These are phyloP conservation scores for Neurospora tetrasperma DNA, from an alignment of 495 filamentous ascomycete species.

Conservation along the genomic window DNA sequence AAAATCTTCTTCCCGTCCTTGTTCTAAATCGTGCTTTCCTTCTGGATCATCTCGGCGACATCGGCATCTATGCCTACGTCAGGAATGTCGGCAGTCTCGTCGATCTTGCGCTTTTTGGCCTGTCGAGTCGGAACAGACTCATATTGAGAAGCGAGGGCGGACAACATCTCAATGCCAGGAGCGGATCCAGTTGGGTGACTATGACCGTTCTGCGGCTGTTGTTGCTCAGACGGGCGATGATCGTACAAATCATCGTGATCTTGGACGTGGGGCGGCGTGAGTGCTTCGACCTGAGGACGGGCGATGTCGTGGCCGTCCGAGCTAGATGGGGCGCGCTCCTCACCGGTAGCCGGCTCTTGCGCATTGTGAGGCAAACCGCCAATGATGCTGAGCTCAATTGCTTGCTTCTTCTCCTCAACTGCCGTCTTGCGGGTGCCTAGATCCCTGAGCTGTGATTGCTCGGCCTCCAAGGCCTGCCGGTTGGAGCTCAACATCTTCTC, in stretches of 20 bases:
- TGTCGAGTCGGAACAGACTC: conserved; percentile 36
- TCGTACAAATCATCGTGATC: conserved; percentile 19
- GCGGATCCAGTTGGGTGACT: conserved; percentile 17
- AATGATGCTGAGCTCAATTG: conserved; percentile 86
- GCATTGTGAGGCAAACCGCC: conserved; percentile 52
- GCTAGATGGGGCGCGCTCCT: conserved; percentile 24
- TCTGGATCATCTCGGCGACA: conserved; percentile 67
- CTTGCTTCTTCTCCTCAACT: conserved; percentile 66
- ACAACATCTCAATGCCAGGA: conserved; percentile 40
- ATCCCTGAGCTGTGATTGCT: conserved; percentile 52
- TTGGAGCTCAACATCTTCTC: conserved; percentile 74
- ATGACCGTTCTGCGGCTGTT: conserved; percentile 19
- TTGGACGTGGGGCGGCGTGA: conserved; percentile 57
- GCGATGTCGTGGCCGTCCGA: conserved; percentile 38
- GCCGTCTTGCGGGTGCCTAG: conserved; percentile 49
- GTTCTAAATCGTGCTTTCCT: conserved; percentile 23
- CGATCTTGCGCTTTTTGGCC: conserved; percentile 70
- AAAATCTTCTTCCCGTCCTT: neutral
- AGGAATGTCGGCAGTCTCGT: conserved; percentile 52
- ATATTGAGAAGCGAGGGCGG: conserved; percentile 39
- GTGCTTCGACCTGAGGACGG: conserved; percentile 69
- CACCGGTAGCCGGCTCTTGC: conserved; percentile 30
- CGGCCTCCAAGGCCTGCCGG: conserved; percentile 53
- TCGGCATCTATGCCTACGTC: conserved; percentile 71
- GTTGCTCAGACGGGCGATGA: conserved; percentile 5